These are phyloP conservation scores for Hypoxylon sp. DNA, from an alignment of 2,329 filamentous ascomycete species.

Conservation along the genomic window DNA sequence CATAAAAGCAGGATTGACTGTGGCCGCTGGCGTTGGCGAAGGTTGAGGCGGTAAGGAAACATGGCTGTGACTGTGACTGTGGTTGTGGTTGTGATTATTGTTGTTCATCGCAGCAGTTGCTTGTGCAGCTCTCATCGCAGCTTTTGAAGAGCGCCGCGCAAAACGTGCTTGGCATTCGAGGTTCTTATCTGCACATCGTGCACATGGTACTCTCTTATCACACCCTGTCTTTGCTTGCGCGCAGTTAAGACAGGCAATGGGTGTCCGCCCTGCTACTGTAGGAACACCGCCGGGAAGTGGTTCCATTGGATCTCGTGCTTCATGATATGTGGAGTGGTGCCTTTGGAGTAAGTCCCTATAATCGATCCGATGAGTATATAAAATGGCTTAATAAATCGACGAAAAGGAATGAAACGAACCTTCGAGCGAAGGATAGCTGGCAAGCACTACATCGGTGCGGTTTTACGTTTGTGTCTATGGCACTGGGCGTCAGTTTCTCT, in stretches of 20 bases:
- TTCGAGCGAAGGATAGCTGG: constrained; percentile 65
- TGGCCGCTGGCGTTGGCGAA: constrained; percentile 45
- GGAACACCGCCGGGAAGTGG: constrained; percentile 61
- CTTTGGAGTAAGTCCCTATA: constrained; percentile 66
- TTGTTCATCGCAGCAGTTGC: constrained; percentile 55
- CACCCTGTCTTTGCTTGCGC: constrained; percentile 67
- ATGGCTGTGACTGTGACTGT: constrained; percentile 38
- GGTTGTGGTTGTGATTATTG: constrained; percentile 28
- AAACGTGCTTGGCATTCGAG: constrained; percentile 65
- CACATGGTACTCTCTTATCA: constrained; percentile 65
- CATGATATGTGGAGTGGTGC: constrained; percentile 67
- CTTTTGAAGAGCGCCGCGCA: constrained; percentile 66
- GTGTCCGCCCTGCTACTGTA: constrained; percentile 58
- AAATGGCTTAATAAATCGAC: constrained; percentile 18
- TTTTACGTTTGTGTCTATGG: constrained; percentile 68
- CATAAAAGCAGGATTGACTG: constrained; percentile 57
- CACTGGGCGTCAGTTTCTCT: constrained; percentile 34
- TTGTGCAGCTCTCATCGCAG: constrained; percentile 61
- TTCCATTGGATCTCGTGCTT: constrained; percentile 63
- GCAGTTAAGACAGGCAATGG: constrained; percentile 66
- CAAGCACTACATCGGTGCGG: constrained; percentile 66
- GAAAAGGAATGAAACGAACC: constrained; percentile 51
- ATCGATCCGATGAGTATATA: constrained; percentile 37
- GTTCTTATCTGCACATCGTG: constrained; percentile 65
- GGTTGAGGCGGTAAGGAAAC: constrained; percentile 40